These are phyloP conservation scores for Clitocybe nebularis DNA, from an alignment of 1,284 basidiomycete genomes.

Conservation along the genomic window DNA sequence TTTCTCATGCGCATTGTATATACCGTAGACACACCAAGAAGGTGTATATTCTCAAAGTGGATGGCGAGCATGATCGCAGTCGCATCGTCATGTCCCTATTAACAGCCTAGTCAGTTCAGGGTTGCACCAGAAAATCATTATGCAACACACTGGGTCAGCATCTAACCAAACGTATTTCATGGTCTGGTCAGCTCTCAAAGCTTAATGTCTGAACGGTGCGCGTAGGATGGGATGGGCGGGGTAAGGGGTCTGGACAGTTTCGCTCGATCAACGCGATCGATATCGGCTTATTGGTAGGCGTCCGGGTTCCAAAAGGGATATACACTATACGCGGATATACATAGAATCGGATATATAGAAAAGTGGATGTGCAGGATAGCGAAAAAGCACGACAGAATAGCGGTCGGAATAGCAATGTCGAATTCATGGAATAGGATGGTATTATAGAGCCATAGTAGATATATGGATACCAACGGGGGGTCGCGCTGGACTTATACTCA, in stretches of 20 bases:
- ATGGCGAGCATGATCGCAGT: constrained; percentile 74
- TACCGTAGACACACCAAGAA: constrained; percentile 81
- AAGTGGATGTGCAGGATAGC: not conserved
- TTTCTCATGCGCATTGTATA: constrained; percentile 13
- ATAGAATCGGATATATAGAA: not conserved
- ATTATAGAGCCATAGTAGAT: constrained; percentile 9
- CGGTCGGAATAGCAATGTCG: not conserved
- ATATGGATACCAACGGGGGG: constrained; percentile 7
- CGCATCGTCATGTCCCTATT: constrained; percentile 82
- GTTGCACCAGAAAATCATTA: not conserved
- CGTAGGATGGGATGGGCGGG: no score
- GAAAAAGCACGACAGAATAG: constrained; percentile 1
- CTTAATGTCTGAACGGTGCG: not conserved
- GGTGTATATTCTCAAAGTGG: constrained; percentile 55
- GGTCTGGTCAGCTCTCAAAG: no score
- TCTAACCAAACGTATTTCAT: constrained; percentile 40
- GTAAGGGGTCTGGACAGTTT: no score
- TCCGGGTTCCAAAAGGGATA: not conserved
- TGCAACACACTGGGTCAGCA: constrained; percentile 35
- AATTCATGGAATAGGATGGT: not conserved
- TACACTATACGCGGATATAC: not conserved
- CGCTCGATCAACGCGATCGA: no score
- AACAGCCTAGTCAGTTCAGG: not conserved
- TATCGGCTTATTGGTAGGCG: no score
- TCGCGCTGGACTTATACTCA: constrained; percentile 69